Evolutionary conservation across 1,139 yeast species (phyloP).

Genomic region (Suhomyces maxii): DNA sequence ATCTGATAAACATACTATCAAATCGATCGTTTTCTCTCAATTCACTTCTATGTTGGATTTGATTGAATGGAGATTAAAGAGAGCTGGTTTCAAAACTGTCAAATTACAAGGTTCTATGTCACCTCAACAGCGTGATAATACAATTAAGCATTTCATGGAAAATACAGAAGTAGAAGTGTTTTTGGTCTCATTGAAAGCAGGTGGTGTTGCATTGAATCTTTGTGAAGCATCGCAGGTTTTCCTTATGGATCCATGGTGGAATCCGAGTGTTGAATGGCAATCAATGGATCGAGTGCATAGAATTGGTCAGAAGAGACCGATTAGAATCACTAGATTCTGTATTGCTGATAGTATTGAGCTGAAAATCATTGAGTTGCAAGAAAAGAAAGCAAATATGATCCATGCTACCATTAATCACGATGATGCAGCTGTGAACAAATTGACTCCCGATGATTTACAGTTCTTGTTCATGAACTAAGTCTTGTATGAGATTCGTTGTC

Average conservation of each 20-base stretch:
- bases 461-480: conserved; percentile 75
- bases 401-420: conserved; percentile 93
- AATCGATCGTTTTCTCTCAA: conserved; percentile 94
- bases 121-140: conserved; percentile 89
- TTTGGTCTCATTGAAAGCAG: conserved; percentile 92
- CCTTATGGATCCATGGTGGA: conserved; percentile 98
- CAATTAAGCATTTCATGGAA: conserved; percentile 88
- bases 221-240: conserved; percentile 98
- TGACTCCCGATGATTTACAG: conserved; percentile 92
- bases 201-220: conserved; percentile 94
- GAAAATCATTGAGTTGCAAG: conserved; percentile 91
- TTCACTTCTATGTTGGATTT: conserved; percentile 95
- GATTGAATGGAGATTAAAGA: conserved; percentile 89
- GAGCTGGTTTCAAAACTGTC: conserved; percentile 94
- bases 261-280: conserved; percentile 97
- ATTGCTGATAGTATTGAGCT: conserved; percentile 96
- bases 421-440: conserved; percentile 80
- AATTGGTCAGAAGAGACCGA: conserved; percentile 94
- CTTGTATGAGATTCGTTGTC: neutral
- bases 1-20: conserved; percentile 84
- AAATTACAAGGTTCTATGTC: conserved; percentile 96
- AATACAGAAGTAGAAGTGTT: conserved; percentile 91
- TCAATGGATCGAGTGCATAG: conserved; percentile 98
- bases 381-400: conserved; percentile 96
- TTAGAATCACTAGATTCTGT: conserved; percentile 86